Percentiles rank a stretch among this genome's conserved stretches.
Evolutionary conservation across 192 early-diverging fungal species (phyloP).

Genomic region (Allomyces javanicus): DNA sequence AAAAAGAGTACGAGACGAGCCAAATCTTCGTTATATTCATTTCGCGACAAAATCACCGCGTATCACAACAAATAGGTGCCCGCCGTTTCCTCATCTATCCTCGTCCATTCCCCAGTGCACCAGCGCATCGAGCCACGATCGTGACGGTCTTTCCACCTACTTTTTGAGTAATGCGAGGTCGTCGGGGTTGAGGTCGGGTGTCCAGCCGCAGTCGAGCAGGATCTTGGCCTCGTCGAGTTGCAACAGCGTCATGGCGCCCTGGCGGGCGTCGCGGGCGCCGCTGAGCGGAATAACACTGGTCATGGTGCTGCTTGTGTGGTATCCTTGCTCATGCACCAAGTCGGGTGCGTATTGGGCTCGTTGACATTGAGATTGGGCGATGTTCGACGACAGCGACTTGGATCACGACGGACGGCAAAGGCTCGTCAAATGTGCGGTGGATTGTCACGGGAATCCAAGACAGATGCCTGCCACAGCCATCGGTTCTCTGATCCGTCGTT

Average conservation of each 20-base stretch:
- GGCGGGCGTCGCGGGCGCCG: too few species aligned
- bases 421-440: too few species aligned
- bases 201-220: slow-evolving; percentile 87
- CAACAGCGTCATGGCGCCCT: slow-evolving; percentile 23
- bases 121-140: neutral
- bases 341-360: neutral
- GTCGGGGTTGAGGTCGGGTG: slow-evolving; percentile 51
- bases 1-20: slow-evolving; percentile 1
- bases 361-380: too few species aligned
- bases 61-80: neutral
- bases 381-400: too few species aligned
- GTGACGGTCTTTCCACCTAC: slow-evolving; percentile 10
- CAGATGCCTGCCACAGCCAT: too few species aligned
- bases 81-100: too few species aligned
- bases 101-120: too few species aligned
- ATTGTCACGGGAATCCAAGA: too few species aligned
- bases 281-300: too few species aligned
- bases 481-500: too few species aligned
- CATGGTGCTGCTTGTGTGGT: neutral
- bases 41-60: neutral
- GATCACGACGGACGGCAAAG: too few species aligned
- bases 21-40: slow-evolving; percentile 1
- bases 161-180: slow-evolving; percentile 44
- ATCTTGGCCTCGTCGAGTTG: slow-evolving; percentile 83
- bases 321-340: neutral